Percentiles rank a stretch among this genome's conserved stretches.
These are phyloP conservation scores for Heliamphora exappendiculata DNA, from an alignment of 148 eudicot species.

Conservation along the genomic window DNA sequence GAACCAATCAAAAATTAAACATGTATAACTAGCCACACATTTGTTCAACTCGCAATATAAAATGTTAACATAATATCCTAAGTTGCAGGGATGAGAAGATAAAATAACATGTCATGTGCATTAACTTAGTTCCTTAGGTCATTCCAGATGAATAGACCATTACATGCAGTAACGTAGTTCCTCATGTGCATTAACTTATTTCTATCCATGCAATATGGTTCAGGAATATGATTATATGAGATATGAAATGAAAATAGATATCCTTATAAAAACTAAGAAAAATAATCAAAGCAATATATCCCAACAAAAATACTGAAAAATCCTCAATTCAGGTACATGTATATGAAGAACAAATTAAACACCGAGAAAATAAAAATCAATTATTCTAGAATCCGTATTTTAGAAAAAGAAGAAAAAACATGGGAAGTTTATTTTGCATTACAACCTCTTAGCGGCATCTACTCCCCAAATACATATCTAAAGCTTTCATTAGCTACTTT, in stretches of 20 bases:
- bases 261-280: not conserved
- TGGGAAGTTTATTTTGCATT: not conserved
- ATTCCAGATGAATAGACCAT: not conserved
- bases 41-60: not conserved
- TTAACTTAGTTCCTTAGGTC: not conserved
- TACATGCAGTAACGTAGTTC: no score
- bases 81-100: conserved; percentile 1
- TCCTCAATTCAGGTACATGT: not conserved
- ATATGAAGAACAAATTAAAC: not conserved
- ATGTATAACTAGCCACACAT: not conserved
- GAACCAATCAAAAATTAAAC: not conserved
- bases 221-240: not conserved
- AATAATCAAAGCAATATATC: not conserved
- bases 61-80: not conserved
- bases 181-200: no score
- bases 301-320: not conserved
- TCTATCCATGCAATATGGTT: not conserved
- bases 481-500: not conserved
- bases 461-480: not conserved
- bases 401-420: not conserved
- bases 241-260: not conserved
- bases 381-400: not conserved
- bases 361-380: not conserved
- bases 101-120: not conserved
- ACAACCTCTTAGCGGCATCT: not conserved